Base-by-base conservation (phyloP, 345 rosid genomes). In the Aurinia saxatilis region DNA sequence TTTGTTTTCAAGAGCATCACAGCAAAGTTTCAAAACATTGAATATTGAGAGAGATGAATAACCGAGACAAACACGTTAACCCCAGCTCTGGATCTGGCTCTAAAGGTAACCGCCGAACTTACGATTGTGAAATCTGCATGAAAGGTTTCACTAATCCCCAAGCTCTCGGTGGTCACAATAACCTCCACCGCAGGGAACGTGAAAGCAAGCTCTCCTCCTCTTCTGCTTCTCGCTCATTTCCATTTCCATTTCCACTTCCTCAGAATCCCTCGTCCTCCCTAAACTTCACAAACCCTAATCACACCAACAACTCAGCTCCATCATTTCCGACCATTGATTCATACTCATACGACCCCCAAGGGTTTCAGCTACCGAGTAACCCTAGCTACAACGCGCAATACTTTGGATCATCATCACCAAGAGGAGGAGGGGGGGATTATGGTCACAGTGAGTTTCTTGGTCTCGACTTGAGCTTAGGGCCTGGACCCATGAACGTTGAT, bases 141-240 rank as follows among this genome's bases (percentile, higher is more conserved):
- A 73, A 83, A 71, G 98, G 96, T 21, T 91, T 88, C 82, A 79
- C 96, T 56, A 91, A 79, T 68, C 90, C 91, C 8, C 96, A 91
- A 67, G 98, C 98, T 17, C 69, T 91, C n/a, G 98, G 96, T 1
- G 89, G 97, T 7, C 96, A 90, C 80, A 87, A 83, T 81, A 90
- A 88, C 67, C 79, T 91, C 50, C 96, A 88, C 68, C 77, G 90
- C 17, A 80, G 63, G 60, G 91, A 86, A 39, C 68, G 74, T 6
- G 35, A 48, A 38, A 37, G 42, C 8, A 30, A 47, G 34, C 8
- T 5, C 42, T 40, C 25, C 4, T 38, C 50, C 4, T 51, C 68
- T 10, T 60, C 66, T 34, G 47, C 63, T 15, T 54, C 50, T 18
- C 21, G 11, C 29, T 62, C 51, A 0, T 54, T 47, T 37, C 57